Evolutionary conservation across 306 rosid species (phyloP).

Genomic region (Argentina anserina): DNA sequence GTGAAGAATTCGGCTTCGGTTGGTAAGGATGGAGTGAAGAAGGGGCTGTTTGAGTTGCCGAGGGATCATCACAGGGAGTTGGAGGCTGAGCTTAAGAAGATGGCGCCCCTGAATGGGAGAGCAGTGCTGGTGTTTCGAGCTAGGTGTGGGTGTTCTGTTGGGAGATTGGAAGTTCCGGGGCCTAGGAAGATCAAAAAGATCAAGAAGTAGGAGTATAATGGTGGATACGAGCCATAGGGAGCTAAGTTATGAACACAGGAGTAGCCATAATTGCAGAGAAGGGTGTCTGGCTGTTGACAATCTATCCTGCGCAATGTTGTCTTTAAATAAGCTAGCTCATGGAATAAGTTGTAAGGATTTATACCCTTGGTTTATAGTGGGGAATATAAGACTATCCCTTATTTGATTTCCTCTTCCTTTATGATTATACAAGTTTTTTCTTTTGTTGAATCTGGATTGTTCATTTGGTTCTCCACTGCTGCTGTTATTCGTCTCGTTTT

Average conservation of each 20-base stretch:
- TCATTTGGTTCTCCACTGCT: constrained; percentile 12
- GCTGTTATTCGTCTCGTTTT: constrained; percentile 12
- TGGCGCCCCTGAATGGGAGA: constrained; percentile 91
- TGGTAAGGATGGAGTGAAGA: constrained; percentile 53
- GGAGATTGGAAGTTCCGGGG: constrained; percentile 94
- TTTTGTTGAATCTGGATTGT: constrained; percentile 30
- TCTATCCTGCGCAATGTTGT: constrained; percentile 43
- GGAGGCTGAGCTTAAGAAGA: constrained; percentile 94
- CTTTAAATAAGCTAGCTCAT: constrained; percentile 65
- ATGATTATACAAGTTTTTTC: constrained; percentile 14
- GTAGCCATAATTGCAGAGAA: constrained; percentile 40
- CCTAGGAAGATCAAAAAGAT: constrained; percentile 65
- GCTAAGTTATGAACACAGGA: constrained; percentile 30
- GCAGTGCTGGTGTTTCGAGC: constrained; percentile 80
- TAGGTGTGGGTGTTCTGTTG: constrained; percentile 96
- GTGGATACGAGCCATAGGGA: constrained; percentile 32
- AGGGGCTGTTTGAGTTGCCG: constrained; percentile 76
- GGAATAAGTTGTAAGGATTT: constrained; percentile 60
- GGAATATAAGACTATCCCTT: constrained; percentile 42
- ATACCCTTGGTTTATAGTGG: constrained; percentile 50
- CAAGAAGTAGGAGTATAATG: constrained; percentile 61
- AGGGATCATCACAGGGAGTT: constrained; percentile 85
- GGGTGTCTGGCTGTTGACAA: constrained; percentile 34
- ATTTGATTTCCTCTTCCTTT: constrained; percentile 26
- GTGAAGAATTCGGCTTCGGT: constrained; percentile 60